A percentile compares a stretch with the other conserved stretches of the same genome.
phyloP scores from a whole-genome alignment of 2,329 filamentous ascomycete species.

The Torrubiellomyces zombiae region DNA sequence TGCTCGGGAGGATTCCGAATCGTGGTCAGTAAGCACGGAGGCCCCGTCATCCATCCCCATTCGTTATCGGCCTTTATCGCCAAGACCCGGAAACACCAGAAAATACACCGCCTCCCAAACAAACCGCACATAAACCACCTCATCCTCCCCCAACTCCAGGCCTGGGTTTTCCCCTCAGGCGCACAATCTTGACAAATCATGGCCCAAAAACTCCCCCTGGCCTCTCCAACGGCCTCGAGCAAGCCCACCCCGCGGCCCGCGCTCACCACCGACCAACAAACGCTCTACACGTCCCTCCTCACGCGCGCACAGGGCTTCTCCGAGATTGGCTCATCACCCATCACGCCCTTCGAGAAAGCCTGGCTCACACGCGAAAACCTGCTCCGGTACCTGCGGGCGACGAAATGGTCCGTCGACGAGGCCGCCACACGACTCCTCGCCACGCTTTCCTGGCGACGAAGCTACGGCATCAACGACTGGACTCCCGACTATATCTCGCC shows the following conservation, averaged over 20 bases:
- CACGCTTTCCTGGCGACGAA: slow-evolving; percentile 76
- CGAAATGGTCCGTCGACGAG: slow-evolving; percentile 70
- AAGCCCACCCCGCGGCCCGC: slow-evolving; percentile 37
- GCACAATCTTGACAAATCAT: slow-evolving; percentile 2
- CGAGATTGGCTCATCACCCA: slow-evolving; percentile 42
- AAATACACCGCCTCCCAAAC: no score
- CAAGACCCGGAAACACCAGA: no score
- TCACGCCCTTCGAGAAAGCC: slow-evolving; percentile 67
- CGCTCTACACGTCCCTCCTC: slow-evolving; percentile 69
- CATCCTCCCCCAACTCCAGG: no score
- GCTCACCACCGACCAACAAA: slow-evolving; percentile 60
- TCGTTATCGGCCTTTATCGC: no score
- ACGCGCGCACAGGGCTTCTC: slow-evolving; percentile 54
- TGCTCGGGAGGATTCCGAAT: no score
- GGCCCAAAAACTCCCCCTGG: slow-evolving; percentile 29
- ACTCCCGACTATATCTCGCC: slow-evolving; percentile 77
- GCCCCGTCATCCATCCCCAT: no score
- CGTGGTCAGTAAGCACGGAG: no score
- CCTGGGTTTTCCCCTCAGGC: no score
- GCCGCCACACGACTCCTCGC: slow-evolving; percentile 63
- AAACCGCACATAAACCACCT: no score
- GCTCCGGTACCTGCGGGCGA: slow-evolving; percentile 80
- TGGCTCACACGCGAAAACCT: slow-evolving; percentile 90
- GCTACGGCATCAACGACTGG: slow-evolving; percentile 68
- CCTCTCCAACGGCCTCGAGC: slow-evolving; percentile 36